Conservation (phyloP, 2,329 filamentous ascomycete genomes). For the Bipolaris gigantea region DNA sequence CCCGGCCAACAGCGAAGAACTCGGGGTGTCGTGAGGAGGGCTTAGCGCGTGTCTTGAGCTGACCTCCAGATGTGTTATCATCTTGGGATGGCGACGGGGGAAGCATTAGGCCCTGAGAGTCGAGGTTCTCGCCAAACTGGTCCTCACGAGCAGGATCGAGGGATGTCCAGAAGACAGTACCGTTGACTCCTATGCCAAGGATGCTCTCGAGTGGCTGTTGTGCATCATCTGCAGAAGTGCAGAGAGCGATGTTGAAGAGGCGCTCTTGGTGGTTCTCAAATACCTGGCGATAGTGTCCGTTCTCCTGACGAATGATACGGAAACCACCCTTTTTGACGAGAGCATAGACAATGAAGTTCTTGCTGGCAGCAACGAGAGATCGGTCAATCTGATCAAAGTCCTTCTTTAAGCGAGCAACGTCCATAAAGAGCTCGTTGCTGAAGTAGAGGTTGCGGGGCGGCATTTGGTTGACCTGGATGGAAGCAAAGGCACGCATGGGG, state of each 20-base stretch:
- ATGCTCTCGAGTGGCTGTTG: conserved; percentile 64
- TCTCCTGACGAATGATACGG: conserved; percentile 90
- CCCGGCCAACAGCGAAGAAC: conserved; percentile 92
- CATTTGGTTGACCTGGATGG: conserved; percentile 69
- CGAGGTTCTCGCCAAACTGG: conserved; percentile 76
- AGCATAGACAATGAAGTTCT: conserved; percentile 90
- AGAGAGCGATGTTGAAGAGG: conserved; percentile 90
- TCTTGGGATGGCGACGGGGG: conserved; percentile 84
- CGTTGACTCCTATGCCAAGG: conserved; percentile 90
- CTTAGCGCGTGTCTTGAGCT: conserved; percentile 93
- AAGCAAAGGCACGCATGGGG: conserved; percentile 94
- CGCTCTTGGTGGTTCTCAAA: conserved; percentile 91
- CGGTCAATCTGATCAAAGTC: conserved; percentile 97
- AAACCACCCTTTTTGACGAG: conserved; percentile 92
- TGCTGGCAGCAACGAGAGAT: conserved; percentile 84
- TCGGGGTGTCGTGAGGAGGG: conserved; percentile 86
- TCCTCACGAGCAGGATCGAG: conserved; percentile 51
- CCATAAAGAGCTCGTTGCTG: conserved; percentile 79
- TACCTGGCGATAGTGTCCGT: conserved; percentile 86
- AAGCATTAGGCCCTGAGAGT: conserved; percentile 84
- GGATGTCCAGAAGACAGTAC: conserved; percentile 93
- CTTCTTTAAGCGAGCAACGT: conserved; percentile 93
- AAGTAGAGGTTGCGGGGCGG: conserved; percentile 64
- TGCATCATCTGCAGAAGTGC: conserved; percentile 61
- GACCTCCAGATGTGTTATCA: conserved; percentile 86